Base-by-base conservation (phyloP, 805 yeast species). In the Sugiyamaella qingdaonensis region DNA sequence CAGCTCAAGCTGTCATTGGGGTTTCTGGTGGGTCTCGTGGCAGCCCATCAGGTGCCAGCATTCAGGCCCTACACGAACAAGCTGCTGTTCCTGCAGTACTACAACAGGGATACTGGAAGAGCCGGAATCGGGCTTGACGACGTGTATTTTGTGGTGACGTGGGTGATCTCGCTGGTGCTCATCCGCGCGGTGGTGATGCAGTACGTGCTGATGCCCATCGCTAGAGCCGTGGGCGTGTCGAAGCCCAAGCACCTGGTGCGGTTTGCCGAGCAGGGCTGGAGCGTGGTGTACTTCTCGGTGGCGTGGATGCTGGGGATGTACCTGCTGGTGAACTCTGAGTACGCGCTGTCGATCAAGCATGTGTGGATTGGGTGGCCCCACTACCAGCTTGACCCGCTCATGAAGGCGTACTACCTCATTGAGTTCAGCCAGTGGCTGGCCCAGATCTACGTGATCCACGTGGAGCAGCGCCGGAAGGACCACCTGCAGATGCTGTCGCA, bases 211-310 rank as follows among this genome's bases (percentile, higher is more conserved):
- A 74, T 71, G 51, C 89, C 91, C 16, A 62, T 82, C 46, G 88
- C 88, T 31, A 24, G 46, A 10, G 27, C 47, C 7, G 31, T 49
- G 13, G 72, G 78, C 21, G 80, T 86, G 47, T 67, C 67, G 37
- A 69, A 76, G 1, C 67, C 65, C 13, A 83, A 81, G 61, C 78
- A 85, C 0, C 72, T 75, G 19, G 79, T 79, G 52, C 77, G 96
- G 54, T 89, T 87, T 64, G 86, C 88, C 53, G 97, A 89, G 69
- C 97, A 89, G 73, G 83, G 88, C 48, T 90, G 96, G 96, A 73
- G 80, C 33, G 66, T 80, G 14, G 61, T 79, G 5, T 87, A 86
- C 66, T 87, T 81, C 71, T 59, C 77, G 5, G 59, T 70, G 10
- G 78, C 87, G 9, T 82, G 83, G 65, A 45, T 65, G 1, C 70